Percentiles rank a stretch among this genome's conserved stretches.
Conservation (phyloP, 1,139 yeast genomes). For the Magnusiomyces tetraspermus region DNA sequence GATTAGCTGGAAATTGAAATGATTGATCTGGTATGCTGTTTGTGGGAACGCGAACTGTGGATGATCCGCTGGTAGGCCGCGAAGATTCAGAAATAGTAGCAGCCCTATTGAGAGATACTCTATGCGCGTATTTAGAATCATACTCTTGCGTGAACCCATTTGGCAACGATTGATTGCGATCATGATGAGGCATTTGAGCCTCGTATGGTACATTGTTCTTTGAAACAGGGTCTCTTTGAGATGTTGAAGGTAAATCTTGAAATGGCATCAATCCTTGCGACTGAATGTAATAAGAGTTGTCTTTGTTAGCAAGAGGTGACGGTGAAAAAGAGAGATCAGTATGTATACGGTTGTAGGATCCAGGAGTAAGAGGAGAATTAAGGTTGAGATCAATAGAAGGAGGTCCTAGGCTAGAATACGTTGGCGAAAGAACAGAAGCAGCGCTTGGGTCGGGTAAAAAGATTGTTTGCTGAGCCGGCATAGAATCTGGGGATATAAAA, state of each 20-base stretch:
- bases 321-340: not conserved
- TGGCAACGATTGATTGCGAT: conserved; percentile 27
- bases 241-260: not conserved
- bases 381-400: not conserved
- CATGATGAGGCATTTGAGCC: conserved; percentile 19
- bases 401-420: not conserved
- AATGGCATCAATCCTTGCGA: not conserved
- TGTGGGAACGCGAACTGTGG: conserved; percentile 4
- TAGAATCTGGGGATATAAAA: not conserved
- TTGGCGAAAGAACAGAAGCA: not conserved
- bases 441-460: not conserved
- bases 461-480: not conserved
- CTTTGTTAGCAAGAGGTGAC: not conserved
- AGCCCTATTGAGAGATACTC: conserved; percentile 23
- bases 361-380: not conserved
- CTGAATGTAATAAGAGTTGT: not conserved
- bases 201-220: too few species aligned
- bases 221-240: too few species aligned
- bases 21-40: not conserved
- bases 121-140: conserved; percentile 13
- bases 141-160: conserved; percentile 15
- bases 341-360: not conserved
- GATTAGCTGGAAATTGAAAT: conserved; percentile 4
- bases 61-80: not conserved
- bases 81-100: conserved; percentile 19